A percentile compares a stretch with the other conserved stretches of the same genome.
Evolutionary conservation across 345 rosid genomes (phyloP).

Genomic region (Boechera retrofracta): DNA sequence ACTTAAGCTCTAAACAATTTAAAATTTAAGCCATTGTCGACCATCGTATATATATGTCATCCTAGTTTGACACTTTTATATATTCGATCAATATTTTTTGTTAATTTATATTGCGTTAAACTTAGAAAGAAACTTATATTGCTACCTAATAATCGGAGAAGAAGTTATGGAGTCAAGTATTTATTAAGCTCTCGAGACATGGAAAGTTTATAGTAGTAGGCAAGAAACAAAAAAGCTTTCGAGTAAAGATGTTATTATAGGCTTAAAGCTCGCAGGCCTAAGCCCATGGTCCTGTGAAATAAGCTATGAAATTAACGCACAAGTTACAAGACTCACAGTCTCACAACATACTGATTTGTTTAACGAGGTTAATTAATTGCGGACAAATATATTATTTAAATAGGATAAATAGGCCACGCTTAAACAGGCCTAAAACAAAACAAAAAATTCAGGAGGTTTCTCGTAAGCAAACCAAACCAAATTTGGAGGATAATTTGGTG

Average conservation of each 20-base stretch:
- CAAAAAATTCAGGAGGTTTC: neutral
- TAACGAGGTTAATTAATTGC: neutral
- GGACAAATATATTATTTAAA: neutral
- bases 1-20: no score
- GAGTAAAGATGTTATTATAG: neutral
- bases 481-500: neutral
- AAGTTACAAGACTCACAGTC: neutral
- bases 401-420: neutral
- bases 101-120: no score
- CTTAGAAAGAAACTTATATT: no score
- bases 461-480: slow-evolving; percentile 3
- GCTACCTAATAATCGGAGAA: neutral
- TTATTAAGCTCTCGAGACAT: no score
- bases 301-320: neutral
- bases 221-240: neutral
- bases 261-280: neutral
- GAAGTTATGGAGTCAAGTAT: neutral
- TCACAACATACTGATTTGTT: neutral
- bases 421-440: neutral
- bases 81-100: no score
- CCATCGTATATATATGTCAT: no score
- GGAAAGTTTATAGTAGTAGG: no score
- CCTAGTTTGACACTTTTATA: no score
- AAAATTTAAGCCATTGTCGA: no score
- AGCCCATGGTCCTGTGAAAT: neutral